Evolutionary conservation across 2,329 filamentous ascomycete species (phyloP), one percentile per base, ranked within the genome.

Genomic region (Microsporum ferrugineum): DNA sequence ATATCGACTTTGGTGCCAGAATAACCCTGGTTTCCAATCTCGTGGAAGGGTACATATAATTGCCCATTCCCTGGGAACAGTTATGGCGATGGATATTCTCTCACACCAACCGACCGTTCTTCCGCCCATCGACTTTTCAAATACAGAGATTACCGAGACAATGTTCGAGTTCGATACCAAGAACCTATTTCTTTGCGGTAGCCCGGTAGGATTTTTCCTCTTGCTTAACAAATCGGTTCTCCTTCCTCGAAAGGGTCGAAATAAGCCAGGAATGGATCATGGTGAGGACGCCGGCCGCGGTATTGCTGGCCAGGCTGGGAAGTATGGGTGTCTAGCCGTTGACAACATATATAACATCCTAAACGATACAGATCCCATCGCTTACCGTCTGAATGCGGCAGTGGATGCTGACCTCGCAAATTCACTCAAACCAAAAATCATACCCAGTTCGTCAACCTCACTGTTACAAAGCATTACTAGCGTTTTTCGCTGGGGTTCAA

Each of bases 261-360:
- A 81, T 53, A 96, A 96, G 69, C 84, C 88, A 0, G 89, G 87
- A 3, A 84, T 85, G 23, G 85, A 91, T 63, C 43, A 51, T 6
- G 75, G 78, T 0, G 82, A 81, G 17, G 86, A 90, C 65, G 73
- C 75, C 23, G 74, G 80, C 12, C 79, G 80, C 4, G 78, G 79
- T 5, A 82, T 97, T 36, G 87, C 87, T n/a, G 88, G 88, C n/a
- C 83, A 90, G 45, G 81, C 81, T 17, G 91, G 89, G 34, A 83
- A 80, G 4, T 96, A 95, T 71, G 94, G 94, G 17, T 97, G 94
- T 72, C 78, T 97, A 33, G 89, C 92, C 0, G 88, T 97, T 1
- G 90, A 97, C 75, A 99, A 97, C 71, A 82, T 99, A 61, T 99
- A 97, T 79, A 99, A 99, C 69, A 83, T 99, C 65, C 83, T 97